Evolutionary conservation across 2,329 filamentous ascomycete genomes (phyloP).

Genomic region (Colletotrichum lupini): DNA sequence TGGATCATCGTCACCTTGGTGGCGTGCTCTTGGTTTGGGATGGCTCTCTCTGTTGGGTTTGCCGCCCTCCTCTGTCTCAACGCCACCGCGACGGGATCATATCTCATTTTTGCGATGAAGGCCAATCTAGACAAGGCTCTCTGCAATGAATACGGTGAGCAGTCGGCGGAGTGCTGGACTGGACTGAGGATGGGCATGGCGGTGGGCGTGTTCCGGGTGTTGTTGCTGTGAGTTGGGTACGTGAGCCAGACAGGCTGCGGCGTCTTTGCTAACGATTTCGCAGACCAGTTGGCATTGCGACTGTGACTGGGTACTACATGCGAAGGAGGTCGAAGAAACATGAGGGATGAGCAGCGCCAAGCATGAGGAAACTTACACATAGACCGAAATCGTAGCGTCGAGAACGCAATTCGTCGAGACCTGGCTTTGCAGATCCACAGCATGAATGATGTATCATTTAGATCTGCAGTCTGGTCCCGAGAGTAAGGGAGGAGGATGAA

Average conservation of each 20-base stretch:
- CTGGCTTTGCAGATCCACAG: background rate
- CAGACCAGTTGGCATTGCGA: background rate
- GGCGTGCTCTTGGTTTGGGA: background rate
- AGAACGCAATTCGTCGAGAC: background rate
- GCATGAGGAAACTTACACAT: background rate
- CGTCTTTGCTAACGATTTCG: background rate
- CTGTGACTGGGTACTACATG: background rate
- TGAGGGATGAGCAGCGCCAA: background rate
- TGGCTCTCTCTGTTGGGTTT: background rate
- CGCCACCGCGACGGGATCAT: background rate
- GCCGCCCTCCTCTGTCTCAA: background rate
- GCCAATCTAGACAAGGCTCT: background rate
- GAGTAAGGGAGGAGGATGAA: background rate
- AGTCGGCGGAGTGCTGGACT: background rate
- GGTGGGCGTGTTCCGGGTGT: background rate
- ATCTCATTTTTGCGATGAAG: background rate
- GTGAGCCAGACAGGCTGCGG: background rate
- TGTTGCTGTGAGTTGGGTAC: constrained; percentile 3
- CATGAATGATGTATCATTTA: background rate
- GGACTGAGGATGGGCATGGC: background rate
- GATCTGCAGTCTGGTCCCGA: background rate
- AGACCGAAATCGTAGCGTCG: background rate
- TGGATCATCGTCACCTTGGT: background rate
- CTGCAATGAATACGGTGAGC: background rate
- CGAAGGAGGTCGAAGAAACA: background rate